Conservation (phyloP, 306 rosid species). For the Senna tora region DNA sequence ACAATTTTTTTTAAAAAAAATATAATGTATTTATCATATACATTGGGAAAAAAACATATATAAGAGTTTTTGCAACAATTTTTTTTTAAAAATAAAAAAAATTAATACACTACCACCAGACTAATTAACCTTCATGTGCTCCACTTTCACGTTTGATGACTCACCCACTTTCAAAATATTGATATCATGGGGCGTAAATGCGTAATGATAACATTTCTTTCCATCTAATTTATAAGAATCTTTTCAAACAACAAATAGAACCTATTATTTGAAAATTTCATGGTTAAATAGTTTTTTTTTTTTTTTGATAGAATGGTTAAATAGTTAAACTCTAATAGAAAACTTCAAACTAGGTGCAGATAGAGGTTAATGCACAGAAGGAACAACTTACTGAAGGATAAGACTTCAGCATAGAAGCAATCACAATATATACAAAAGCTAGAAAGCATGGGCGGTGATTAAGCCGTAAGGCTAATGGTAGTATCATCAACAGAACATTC, state of each 20-base stretch:
- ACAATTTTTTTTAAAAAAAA: too few relatives aligned
- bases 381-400: slow-evolving; percentile 73
- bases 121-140: background rate
- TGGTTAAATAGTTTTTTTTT: background rate
- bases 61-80: too few relatives aligned
- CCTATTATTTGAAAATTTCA: background rate
- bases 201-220: background rate
- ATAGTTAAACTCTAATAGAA: slow-evolving; percentile 7
- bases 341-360: slow-evolving; percentile 26
- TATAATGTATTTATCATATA: too few relatives aligned
- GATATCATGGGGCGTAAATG: background rate
- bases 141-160: background rate
- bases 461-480: slow-evolving; percentile 82
- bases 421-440: slow-evolving; percentile 71
- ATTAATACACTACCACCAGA: background rate
- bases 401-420: slow-evolving; percentile 82
- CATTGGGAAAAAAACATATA: too few relatives aligned
- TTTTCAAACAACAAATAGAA: slow-evolving; percentile 4
- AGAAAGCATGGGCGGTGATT: slow-evolving; percentile 90
- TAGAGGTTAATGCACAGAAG: slow-evolving; percentile 1
- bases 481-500: slow-evolving; percentile 82
- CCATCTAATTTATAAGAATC: slow-evolving; percentile 26
- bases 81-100: too few relatives aligned
- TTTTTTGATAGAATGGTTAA: too few relatives aligned
- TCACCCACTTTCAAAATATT: background rate